Evolutionary conservation across 495 filamentous ascomycete genomes (phyloP), one percentile per base, ranked within the genome.

Genomic region (Aspergillus carlsbadensis): DNA sequence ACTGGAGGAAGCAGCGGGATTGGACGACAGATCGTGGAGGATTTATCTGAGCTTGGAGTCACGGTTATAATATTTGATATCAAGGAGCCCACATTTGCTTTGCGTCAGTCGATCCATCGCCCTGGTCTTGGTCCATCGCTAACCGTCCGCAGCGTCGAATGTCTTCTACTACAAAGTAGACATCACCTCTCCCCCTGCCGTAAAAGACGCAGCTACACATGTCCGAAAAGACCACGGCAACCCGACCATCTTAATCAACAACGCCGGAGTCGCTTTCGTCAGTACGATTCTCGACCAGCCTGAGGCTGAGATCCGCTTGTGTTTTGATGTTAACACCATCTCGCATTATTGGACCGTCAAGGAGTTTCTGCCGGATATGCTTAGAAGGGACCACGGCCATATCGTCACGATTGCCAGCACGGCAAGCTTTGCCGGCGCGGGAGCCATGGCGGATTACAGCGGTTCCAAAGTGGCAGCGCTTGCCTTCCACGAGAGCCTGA

Each of bases 291-390:
- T 85, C 6, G 69, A 78, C 0, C 69, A 75, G 33, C 52, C 77
- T 5, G 75, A 79, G 57, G 64, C 65, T 18, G 58, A 71, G 18
- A 76, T 86, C 35, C 65, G 73, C 6, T 71, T 70, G 31, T 77
- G 78, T 41, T 84, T 84, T 58, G 77, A 79, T 57, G 79, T 86
- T 41, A 87, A 87, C 66, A 74, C 79, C 14, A 63, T 87, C 44
- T 73, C 77, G 31, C 82, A 86, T 62, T 86, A 78, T 71, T 70
- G 76, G 37, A 79, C 74, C 37, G 72, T 84, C 2, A 75, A 82
- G 57, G 80, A 83, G 58, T 87, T 86, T 64, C 65, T 87, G 41
- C 84, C 84, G 0, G 75, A 66, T 44, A 87, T 87, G 84, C 67
- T 87, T 42, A 61, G 68, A 24, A 70, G 66, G 24, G 82, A 84